Percentiles rank a stretch among this genome's conserved stretches.
Conservation (phyloP, 2,329 filamentous ascomycete genomes). For the Penicillium brasilianum region DNA sequence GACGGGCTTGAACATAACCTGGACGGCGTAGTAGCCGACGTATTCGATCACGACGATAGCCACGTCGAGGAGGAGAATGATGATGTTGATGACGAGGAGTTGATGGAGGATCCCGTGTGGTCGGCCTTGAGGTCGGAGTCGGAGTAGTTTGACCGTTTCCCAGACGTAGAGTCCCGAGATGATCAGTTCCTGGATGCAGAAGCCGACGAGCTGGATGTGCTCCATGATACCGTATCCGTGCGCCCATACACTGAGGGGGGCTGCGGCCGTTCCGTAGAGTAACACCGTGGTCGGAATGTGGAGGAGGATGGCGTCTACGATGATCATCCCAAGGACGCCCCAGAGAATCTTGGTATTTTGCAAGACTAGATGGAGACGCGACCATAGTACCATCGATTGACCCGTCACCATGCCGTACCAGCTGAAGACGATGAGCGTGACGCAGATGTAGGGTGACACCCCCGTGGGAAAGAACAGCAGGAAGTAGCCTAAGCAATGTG, state of each 20-base stretch:
- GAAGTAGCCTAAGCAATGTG: constrained; percentile 49
- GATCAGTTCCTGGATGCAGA: constrained; percentile 59
- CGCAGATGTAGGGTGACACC: constrained; percentile 38
- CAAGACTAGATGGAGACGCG: constrained; percentile 51
- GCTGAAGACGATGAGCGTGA: constrained; percentile 45
- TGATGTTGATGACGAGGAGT: constrained; percentile 59
- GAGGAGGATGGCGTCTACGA: constrained; percentile 46
- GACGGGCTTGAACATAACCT: constrained; percentile 48
- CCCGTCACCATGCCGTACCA: constrained; percentile 53
- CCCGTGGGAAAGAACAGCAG: constrained; percentile 48
- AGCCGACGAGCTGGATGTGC: constrained; percentile 58
- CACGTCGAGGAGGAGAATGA: constrained; percentile 54
- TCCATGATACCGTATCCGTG: constrained; percentile 52
- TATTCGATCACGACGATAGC: constrained; percentile 48
- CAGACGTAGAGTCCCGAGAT: constrained; percentile 58
- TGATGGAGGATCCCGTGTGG: constrained; percentile 31
- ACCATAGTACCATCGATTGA: constrained; percentile 54
- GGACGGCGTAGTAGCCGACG: constrained; percentile 45
- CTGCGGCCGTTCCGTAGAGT: constrained; percentile 42
- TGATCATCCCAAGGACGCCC: constrained; percentile 51
- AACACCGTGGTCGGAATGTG: constrained; percentile 49
- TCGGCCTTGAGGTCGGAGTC: constrained; percentile 26
- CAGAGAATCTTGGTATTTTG: constrained; percentile 41
- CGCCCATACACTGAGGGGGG: constrained; percentile 26
- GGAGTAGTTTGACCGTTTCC: constrained; percentile 49